These are phyloP conservation scores for Penicillium concentricum DNA, from an alignment of 2,329 filamentous ascomycete species.

Conservation along the genomic window DNA sequence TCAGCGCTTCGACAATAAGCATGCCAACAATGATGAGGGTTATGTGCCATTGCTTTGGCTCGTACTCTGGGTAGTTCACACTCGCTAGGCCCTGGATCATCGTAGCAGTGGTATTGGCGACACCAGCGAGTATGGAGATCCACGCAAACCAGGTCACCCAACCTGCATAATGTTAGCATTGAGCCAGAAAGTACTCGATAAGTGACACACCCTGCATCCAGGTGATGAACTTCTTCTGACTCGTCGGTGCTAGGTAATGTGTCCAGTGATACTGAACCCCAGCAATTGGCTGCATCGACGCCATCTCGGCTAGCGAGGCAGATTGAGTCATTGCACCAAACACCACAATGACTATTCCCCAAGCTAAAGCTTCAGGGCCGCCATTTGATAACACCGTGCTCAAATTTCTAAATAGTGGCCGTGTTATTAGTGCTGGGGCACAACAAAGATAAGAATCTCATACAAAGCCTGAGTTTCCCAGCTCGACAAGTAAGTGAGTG, in stretches of 20 bases:
- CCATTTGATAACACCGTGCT: constrained; percentile 20
- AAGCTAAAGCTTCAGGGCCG: constrained; percentile 26
- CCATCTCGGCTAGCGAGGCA: constrained; percentile 41
- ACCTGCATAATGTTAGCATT: constrained; percentile 19
- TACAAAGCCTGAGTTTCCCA: constrained; percentile 15
- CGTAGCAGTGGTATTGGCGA: constrained; percentile 36
- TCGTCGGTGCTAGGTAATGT: constrained; percentile 31
- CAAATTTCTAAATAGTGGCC: neutral
- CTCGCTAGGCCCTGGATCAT: constrained; percentile 37
- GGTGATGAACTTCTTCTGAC: constrained; percentile 33
- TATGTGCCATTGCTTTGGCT: constrained; percentile 38
- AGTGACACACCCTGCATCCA: constrained; percentile 30
- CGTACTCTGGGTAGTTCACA: constrained; percentile 34
- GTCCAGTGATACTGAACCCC: constrained; percentile 49
- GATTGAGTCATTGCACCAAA: constrained; percentile 26
- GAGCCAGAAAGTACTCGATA: no score
- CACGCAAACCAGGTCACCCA: constrained; percentile 47
- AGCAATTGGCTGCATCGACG: constrained; percentile 42
- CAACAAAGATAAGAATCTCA: neutral
- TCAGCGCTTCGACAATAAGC: constrained; percentile 23
- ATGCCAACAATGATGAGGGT: constrained; percentile 42
- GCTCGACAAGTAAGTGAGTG: constrained; percentile 11
- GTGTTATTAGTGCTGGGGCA: neutral
- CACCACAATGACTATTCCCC: constrained; percentile 25
- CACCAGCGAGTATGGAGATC: constrained; percentile 36